Evolutionary conservation across 768 basidiomycete species (phyloP).

Genomic region (Dendrothele bispora): DNA sequence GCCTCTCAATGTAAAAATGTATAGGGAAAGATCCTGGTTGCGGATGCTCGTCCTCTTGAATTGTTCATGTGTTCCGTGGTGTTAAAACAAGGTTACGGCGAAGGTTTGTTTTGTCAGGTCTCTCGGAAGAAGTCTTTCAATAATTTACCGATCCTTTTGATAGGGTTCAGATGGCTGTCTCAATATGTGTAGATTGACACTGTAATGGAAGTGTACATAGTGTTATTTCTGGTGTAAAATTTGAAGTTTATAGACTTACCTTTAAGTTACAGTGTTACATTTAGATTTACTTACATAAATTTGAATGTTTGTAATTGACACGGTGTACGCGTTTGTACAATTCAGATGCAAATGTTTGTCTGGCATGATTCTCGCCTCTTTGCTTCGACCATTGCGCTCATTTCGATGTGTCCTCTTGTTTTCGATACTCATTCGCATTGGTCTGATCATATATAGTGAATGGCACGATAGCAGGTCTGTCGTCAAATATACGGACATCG

Average conservation of each 20-base stretch:
- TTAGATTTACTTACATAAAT: no score
- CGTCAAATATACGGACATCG: conserved; percentile 97
- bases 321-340: no score
- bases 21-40: conserved; percentile 95
- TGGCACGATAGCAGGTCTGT: conserved; percentile 83
- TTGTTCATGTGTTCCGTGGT: conserved; percentile 99
- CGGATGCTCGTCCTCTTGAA: conserved; percentile 96
- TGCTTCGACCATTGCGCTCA: neutral
- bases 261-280: no score
- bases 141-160: no score
- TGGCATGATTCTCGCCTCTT: neutral
- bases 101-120: conserved; percentile 54
- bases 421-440: conserved; percentile 61
- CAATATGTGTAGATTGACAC: conserved; percentile 96
- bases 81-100: conserved; percentile 96
- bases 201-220: no score
- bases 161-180: conserved; percentile 94
- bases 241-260: no score
- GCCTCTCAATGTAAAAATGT: neutral
- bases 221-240: no score
- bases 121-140: no score
- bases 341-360: no score
- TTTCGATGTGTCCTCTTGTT: conserved; percentile 31
- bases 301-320: no score
- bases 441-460: conserved; percentile 81